Conservation (phyloP, 148 eudicot species). For the Oxyria digyna region DNA sequence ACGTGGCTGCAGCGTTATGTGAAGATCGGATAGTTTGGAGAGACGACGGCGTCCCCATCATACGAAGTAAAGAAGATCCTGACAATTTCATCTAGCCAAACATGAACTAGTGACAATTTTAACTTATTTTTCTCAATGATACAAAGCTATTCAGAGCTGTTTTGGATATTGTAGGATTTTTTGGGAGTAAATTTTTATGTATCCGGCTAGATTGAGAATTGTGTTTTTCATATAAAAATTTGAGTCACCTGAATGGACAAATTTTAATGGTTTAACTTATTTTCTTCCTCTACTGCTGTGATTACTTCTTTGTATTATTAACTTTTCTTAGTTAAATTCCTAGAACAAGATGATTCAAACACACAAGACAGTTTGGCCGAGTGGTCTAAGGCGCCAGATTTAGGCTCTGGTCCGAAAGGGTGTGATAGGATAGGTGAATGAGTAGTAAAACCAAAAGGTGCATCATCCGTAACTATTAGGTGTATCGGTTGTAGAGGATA, state of each 20-base stretch:
- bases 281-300: background rate
- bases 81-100: slow-evolving; percentile 22
- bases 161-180: background rate
- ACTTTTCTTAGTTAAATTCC: too few relatives aligned
- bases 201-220: background rate
- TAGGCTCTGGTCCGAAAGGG: slow-evolving; percentile 53
- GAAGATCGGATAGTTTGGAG: slow-evolving; percentile 72
- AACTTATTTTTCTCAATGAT: background rate
- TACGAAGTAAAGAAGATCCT: slow-evolving; percentile 57
- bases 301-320: too few relatives aligned
- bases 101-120: background rate
- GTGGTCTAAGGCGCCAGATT: slow-evolving; percentile 51
- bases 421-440: too few relatives aligned
- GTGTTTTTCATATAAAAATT: background rate
- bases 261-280: too few relatives aligned
- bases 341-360: too few relatives aligned
- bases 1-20: slow-evolving; percentile 66
- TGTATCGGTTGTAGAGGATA: too few relatives aligned
- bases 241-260: background rate
- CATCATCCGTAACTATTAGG: too few relatives aligned
- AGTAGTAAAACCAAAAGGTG: too few relatives aligned
- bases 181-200: background rate
- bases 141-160: too few relatives aligned
- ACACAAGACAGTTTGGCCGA: slow-evolving; percentile 34
- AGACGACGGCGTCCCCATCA: slow-evolving; percentile 80